A percentile compares a stretch with the other conserved stretches of the same genome.
phyloP scores from a whole-genome alignment of 768 basidiomycete genomes.

The Jaapia argillacea region DNA sequence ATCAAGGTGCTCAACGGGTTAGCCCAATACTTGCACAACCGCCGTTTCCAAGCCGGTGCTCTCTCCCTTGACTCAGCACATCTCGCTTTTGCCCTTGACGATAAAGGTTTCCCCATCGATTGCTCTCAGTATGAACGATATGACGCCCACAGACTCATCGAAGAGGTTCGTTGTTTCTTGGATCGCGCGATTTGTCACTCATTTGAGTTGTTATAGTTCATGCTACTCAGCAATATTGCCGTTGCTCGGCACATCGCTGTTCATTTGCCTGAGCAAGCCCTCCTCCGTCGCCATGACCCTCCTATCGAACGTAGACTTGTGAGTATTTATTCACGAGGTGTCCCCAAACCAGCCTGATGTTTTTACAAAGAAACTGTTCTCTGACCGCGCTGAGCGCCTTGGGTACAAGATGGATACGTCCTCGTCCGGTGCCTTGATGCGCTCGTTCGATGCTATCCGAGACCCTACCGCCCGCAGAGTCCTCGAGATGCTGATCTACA shows the following conservation, averaged over 20 bases:
- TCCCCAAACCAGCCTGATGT: background rate
- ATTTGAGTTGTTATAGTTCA: constrained; percentile 47
- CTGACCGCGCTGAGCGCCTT: constrained; percentile 72
- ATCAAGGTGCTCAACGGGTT: constrained; percentile 59
- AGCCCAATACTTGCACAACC: constrained; percentile 60
- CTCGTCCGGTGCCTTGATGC: constrained; percentile 75
- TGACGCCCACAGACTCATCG: constrained; percentile 75
- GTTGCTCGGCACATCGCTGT: constrained; percentile 92
- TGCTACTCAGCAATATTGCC: constrained; percentile 85
- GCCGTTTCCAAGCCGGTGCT: constrained; percentile 74
- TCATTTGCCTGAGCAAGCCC: constrained; percentile 92
- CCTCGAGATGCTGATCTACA: constrained; percentile 77
- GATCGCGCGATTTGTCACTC: background rate
- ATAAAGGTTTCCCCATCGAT: constrained; percentile 69
- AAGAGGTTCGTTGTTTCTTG: constrained; percentile 54
- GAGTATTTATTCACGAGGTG: constrained; percentile 16
- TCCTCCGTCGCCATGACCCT: constrained; percentile 88
- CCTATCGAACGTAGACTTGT: constrained; percentile 90
- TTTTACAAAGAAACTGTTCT: constrained; percentile 52
- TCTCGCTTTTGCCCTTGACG: constrained; percentile 73
- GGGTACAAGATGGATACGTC: constrained; percentile 77
- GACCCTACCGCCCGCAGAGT: constrained; percentile 68
- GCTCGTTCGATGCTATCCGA: constrained; percentile 64
- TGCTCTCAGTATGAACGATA: constrained; percentile 53
- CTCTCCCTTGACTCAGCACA: constrained; percentile 60